Evolutionary conservation across 768 basidiomycete genomes (phyloP).

Genomic region (Pleurotus djamor): DNA sequence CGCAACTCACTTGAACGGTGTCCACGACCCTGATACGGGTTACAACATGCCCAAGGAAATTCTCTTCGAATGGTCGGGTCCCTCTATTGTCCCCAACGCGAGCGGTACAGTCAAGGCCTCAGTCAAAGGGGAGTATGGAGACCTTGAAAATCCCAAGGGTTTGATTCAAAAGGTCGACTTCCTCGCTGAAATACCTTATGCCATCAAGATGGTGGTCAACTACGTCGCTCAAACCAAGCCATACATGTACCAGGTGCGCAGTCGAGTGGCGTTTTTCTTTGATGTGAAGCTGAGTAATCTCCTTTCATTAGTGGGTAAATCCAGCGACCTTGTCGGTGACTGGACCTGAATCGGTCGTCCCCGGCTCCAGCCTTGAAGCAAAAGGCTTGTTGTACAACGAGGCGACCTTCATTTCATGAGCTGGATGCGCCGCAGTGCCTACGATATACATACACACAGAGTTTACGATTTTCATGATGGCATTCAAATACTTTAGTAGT

Average conservation of each 20-base stretch:
- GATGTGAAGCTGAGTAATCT: slow-evolving; percentile 19
- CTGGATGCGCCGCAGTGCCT: background rate
- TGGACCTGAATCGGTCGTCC: slow-evolving; percentile 36
- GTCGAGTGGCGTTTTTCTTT: slow-evolving; percentile 15
- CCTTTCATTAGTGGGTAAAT: slow-evolving; percentile 40
- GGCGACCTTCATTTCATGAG: slow-evolving; percentile 82
- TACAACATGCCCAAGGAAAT: slow-evolving; percentile 74
- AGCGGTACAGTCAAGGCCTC: slow-evolving; percentile 56
- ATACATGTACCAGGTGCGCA: slow-evolving; percentile 86
- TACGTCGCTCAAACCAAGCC: slow-evolving; percentile 94
- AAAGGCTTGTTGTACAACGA: slow-evolving; percentile 83
- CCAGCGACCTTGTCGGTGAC: slow-evolving; percentile 39
- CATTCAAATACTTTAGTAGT: background rate
- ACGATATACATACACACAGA: too few species aligned
- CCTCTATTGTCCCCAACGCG: slow-evolving; percentile 52
- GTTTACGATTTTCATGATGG: too few species aligned
- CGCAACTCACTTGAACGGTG: slow-evolving; percentile 57
- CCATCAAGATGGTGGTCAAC: slow-evolving; percentile 89
- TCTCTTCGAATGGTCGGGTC: slow-evolving; percentile 76
- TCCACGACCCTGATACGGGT: slow-evolving; percentile 75
- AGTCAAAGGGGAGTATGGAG: slow-evolving; percentile 56
- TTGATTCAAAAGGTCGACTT: slow-evolving; percentile 94
- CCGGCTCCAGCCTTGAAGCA: slow-evolving; percentile 46
- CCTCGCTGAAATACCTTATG: slow-evolving; percentile 90
- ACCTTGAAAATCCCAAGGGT: slow-evolving; percentile 58